These are phyloP conservation scores for Prunus armeniaca DNA, from an alignment of 306 rosid species.

Conservation along the genomic window DNA sequence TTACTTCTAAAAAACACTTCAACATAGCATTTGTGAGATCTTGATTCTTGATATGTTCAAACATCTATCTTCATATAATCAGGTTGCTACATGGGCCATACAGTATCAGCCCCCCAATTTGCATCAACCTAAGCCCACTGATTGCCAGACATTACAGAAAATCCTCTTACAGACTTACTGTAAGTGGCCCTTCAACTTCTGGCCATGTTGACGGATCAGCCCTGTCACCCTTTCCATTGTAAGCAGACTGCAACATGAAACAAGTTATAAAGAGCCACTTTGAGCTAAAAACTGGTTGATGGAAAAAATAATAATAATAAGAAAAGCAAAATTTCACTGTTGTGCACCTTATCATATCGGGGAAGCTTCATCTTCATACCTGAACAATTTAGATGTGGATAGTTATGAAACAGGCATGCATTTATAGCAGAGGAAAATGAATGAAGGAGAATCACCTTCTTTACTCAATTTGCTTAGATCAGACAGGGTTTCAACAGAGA, in stretches of 20 bases:
- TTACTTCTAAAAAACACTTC: background rate
- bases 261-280: constrained; percentile 26
- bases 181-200: constrained; percentile 80
- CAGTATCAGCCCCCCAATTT: background rate
- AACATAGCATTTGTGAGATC: background rate
- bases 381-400: constrained; percentile 39
- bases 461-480: constrained; percentile 55
- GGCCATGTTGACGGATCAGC: constrained; percentile 85
- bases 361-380: constrained; percentile 87
- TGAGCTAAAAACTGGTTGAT: background rate
- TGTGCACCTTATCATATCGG: constrained; percentile 72
- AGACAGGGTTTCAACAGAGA: constrained; percentile 69
- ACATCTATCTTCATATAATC: constrained; percentile 11
- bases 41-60: constrained; percentile 1
- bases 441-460: constrained; percentile 58
- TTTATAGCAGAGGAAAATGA: constrained; percentile 4
- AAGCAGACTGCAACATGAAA: constrained; percentile 67
- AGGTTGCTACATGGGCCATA: background rate
- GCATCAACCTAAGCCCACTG: background rate
- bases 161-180: constrained; percentile 40
- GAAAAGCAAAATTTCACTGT: background rate
- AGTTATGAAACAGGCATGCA: constrained; percentile 14
- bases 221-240: constrained; percentile 83
- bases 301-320: background rate
- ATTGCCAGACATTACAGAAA: background rate